These are phyloP conservation scores for Diaporthe citri DNA, from an alignment of 2,329 filamentous ascomycete species.

Conservation along the genomic window DNA sequence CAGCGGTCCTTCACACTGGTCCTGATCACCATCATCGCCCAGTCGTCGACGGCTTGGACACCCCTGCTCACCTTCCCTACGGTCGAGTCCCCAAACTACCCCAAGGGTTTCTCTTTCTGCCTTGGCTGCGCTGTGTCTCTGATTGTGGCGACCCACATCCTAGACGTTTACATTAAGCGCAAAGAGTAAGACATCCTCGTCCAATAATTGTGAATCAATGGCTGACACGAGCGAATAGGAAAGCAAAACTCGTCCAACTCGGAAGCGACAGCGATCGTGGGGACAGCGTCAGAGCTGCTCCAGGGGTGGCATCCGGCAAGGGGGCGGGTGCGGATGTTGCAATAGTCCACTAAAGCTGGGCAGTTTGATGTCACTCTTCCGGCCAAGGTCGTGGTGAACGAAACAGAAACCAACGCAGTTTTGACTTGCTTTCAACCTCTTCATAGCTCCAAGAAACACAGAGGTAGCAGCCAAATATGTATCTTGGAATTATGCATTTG, in stretches of 20 bases:
- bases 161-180: slow-evolving; percentile 21
- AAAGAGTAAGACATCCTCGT: slow-evolving; percentile 9
- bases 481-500: no score
- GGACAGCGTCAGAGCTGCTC: neutral
- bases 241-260: slow-evolving; percentile 8
- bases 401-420: neutral
- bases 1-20: slow-evolving; percentile 64
- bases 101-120: slow-evolving; percentile 56
- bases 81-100: slow-evolving; percentile 56
- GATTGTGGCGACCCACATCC: slow-evolving; percentile 10
- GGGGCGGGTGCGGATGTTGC: neutral
- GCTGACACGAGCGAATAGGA: neutral
- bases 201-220: neutral
- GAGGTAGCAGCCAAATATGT: neutral
- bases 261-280: slow-evolving; percentile 21
- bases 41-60: slow-evolving; percentile 69
- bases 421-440: neutral
- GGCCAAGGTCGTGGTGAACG: neutral
- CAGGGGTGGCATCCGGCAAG: neutral
- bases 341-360: neutral
- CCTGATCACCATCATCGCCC: slow-evolving; percentile 63
- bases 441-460: rapidly evolving
- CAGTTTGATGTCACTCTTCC: neutral
- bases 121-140: slow-evolving; percentile 43
- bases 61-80: slow-evolving; percentile 64